Base-by-base conservation (phyloP, 495 filamentous ascomycete genomes). In the Talaromyces thailandensis region DNA sequence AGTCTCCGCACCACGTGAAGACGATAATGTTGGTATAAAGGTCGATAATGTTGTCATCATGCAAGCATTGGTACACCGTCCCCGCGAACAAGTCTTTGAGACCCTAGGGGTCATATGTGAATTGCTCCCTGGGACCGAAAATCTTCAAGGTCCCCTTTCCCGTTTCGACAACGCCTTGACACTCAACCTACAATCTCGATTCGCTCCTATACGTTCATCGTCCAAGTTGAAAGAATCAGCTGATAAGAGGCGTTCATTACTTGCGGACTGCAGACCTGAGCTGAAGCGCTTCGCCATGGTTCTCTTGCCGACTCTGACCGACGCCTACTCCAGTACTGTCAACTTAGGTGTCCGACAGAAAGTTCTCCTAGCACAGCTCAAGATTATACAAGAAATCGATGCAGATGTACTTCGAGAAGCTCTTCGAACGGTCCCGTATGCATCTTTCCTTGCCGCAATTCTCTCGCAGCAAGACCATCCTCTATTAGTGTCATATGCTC, bases 41-140 rank as follows among this genome's bases (percentile, higher is more conserved):
- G 92, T 97, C 69, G 93, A 98, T 75, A 96, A 90, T 69, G 93
- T 98, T 28, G 85, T 99, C 56, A 93, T 98, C 73, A 98, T 99
- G 95, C 94, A 99, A 70, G 93, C 94, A 31, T 76, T 99, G 67
- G 96, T 99, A 60, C 95, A 98, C 69, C 85, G 93, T 35, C 94
- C 94, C n/a, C 85, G 92, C 51, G 94, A 99, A 68, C 95, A 98
- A 71, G 88, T 99, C 26, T 92, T 91, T 67, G 95, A 99, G 77
- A 96, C 95, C 4, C 83, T 99, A 61, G 97, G 96, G 72, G 93
- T 99, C 62, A 92, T 98, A 64, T 98, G 95, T 76, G 95, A 98
- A 77, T 81, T 99, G 16, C 81, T 99, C 26, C 95, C 95, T 3
- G 75, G 73, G 7, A 68, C 7, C 11, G 14, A 60, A 18, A 23